phyloP scores from a whole-genome alignment of 495 filamentous ascomycete genomes.

The Aspergillus mulundensis region DNA sequence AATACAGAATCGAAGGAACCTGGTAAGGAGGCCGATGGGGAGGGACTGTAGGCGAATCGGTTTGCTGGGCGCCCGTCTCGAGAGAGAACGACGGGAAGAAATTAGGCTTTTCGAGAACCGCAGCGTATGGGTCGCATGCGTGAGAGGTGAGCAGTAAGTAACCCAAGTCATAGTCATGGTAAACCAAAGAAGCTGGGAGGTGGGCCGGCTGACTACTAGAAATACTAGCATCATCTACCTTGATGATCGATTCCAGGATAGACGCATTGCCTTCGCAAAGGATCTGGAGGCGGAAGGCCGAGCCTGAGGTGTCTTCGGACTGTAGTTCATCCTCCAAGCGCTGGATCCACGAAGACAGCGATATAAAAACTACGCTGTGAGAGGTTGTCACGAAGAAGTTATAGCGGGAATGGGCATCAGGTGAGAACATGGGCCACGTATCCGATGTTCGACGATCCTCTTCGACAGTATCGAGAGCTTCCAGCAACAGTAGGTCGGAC shows the following conservation, averaged over 20 bases:
- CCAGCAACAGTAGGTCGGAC: conserved; percentile 44
- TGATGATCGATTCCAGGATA: conserved; percentile 54
- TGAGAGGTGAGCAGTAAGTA: conserved; percentile 74
- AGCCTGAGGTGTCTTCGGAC: conserved; percentile 58
- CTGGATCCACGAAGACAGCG: conserved; percentile 68
- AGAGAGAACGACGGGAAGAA: conserved; percentile 29
- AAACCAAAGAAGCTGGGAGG: conserved; percentile 58
- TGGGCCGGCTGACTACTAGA: conserved; percentile 30
- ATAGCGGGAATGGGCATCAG: conserved; percentile 68
- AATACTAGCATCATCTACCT: conserved; percentile 47
- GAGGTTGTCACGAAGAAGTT: conserved; percentile 73
- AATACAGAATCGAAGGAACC: conserved; percentile 60
- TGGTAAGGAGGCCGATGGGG: conserved; percentile 65
- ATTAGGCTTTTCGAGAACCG: conserved; percentile 63
- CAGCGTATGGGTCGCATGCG: conserved; percentile 56
- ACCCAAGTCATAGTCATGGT: conserved; percentile 71
- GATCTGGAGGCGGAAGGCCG: conserved; percentile 67
- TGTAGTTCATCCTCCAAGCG: conserved; percentile 72
- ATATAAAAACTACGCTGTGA: conserved; percentile 66
- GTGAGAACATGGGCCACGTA: conserved; percentile 68
- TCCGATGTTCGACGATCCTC: conserved; percentile 45
- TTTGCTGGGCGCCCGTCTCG: conserved; percentile 21
- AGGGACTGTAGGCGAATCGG: conserved; percentile 23
- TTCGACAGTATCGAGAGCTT: conserved; percentile 59
- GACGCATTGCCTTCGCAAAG: conserved; percentile 61